Evolutionary conservation across 768 basidiomycete species (phyloP), one percentile per base, ranked within the genome.

Genomic region (Steccherinum ochraceum): DNA sequence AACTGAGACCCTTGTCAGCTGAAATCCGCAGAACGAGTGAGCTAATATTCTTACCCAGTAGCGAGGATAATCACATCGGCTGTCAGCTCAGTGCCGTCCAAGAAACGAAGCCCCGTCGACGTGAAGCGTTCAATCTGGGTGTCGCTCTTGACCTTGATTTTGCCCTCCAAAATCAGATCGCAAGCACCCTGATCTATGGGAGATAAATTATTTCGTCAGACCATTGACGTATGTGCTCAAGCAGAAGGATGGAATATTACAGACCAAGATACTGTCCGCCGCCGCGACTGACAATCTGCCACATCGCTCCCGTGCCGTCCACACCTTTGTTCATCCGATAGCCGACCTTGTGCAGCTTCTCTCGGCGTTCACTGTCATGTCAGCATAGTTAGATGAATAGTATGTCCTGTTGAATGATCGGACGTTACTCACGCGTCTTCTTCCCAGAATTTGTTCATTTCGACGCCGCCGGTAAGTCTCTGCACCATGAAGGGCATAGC

Each of bases 111-210:
- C 2, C 58, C 55, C 7, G 45, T 51, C 24, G 62, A 41, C 1
- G 61, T 67, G 55, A 71, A 71, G 16, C 50, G 52, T 24, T 52
- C 56, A 52, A 79, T 72, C 56, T 69, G 71, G 50, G 68, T 50
- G 52, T 74, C 67, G 61, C 68, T 66, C 58, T 70, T 72, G 51
- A 78, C 59, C 54, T 77, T 76, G 64, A 80, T 78, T 53, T 73
- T 72, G 16, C 73, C 70, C 26, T 73, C 69, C 30, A 69, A 65
- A 53, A 77, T 70, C 45, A 72, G 56, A 48, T 74, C 69, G 27
- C 71, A 70, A 24, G 69, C 68, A 39, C 72, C 69, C 26, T 69
- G 69, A 24, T 73, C 73, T 74, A 16, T n/a, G 21, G 2, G 16
- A 26, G n/a, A n/a, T n/a, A n/a, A n/a, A n/a, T n/a, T n/a, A n/a